A percentile compares a stretch with the other conserved stretches of the same genome.
These are phyloP conservation scores for Umbelopsis sp. DNA, from an alignment of 192 early-diverging fungal genomes.

Conservation along the genomic window DNA sequence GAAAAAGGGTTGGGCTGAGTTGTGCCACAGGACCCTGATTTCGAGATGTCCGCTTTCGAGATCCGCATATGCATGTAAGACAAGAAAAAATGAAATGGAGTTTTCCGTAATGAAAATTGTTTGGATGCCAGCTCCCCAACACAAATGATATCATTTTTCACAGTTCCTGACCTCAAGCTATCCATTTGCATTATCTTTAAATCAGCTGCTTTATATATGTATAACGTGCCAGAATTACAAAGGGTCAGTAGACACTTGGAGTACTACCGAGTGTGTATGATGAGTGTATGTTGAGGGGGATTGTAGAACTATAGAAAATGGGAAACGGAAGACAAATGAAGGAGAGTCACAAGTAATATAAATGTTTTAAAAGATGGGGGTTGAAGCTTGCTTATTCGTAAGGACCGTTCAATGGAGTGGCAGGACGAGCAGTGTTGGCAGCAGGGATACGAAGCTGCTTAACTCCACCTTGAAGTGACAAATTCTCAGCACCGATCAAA, in stretches of 20 bases:
- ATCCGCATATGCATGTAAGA: neutral
- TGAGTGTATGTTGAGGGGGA: constrained; percentile 2
- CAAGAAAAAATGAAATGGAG: neutral
- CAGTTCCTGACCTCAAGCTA: too few species aligned
- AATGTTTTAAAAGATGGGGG: neutral
- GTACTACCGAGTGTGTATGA: neutral
- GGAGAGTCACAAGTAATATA: constrained; percentile 2
- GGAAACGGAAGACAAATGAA: neutral
- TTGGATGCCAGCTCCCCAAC: too few species aligned
- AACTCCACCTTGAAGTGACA: constrained; percentile 62
- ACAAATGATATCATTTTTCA: too few species aligned
- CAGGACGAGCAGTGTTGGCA: constrained; percentile 15
- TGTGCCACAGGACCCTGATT: constrained; percentile 19
- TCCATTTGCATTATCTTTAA: neutral
- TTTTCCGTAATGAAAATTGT: neutral
- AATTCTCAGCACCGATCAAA: constrained; percentile 69
- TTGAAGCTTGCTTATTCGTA: neutral
- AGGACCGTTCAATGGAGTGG: constrained; percentile 20
- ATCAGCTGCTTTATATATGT: constrained; percentile 18
- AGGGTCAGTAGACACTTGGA: neutral
- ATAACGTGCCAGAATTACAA: constrained; percentile 1
- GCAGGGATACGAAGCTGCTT: constrained; percentile 23
- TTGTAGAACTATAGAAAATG: constrained; percentile 13
- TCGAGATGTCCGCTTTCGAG: neutral
- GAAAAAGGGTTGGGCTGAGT: neutral